Evolutionary conservation across 2,329 filamentous ascomycete genomes (phyloP).

Genomic region (Colletotrichum musicola): DNA sequence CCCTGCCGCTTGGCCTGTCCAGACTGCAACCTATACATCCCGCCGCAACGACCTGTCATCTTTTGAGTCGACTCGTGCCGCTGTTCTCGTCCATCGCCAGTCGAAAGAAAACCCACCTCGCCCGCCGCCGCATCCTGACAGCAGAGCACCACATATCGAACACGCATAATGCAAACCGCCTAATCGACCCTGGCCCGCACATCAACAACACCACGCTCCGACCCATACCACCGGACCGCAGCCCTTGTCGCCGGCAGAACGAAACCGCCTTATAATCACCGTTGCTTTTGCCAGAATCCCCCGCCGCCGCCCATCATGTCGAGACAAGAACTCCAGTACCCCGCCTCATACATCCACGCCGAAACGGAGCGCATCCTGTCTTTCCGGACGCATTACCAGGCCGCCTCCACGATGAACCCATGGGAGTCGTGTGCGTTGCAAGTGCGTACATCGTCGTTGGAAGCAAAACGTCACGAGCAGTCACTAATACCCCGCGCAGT

Average conservation of each 20-base stretch:
- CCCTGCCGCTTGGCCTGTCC: not conserved
- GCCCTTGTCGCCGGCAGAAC: not conserved
- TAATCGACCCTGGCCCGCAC: slow-evolving; percentile 17
- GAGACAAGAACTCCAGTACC: slow-evolving; percentile 20
- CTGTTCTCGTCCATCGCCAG: not conserved
- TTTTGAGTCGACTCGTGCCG: not conserved
- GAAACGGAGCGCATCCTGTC: slow-evolving; percentile 27
- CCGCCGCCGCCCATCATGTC: slow-evolving; percentile 15
- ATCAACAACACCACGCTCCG: not conserved
- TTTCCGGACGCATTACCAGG: slow-evolving; percentile 32
- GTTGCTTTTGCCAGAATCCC: not conserved
- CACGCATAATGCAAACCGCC: slow-evolving; percentile 32
- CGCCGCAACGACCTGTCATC: slow-evolving; percentile 21
- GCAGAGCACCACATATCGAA: not conserved
- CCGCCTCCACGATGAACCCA: slow-evolving; percentile 45
- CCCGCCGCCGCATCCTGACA: slow-evolving; percentile 11
- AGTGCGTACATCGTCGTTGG: too few relatives aligned
- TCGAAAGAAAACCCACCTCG: not conserved
- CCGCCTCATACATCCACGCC: slow-evolving; percentile 7
- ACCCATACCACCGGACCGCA: slow-evolving; percentile 10
- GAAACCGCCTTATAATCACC: slow-evolving; percentile 23
- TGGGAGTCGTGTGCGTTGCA: slow-evolving; percentile 52
- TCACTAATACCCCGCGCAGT: slow-evolving; percentile 37
- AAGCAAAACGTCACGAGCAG: too few relatives aligned
- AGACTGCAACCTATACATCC: not conserved